Evolutionary conservation across 225 moss, liverwort and hornwort genomes (phyloP).

Genomic region (Pleurozium schreberi): DNA sequence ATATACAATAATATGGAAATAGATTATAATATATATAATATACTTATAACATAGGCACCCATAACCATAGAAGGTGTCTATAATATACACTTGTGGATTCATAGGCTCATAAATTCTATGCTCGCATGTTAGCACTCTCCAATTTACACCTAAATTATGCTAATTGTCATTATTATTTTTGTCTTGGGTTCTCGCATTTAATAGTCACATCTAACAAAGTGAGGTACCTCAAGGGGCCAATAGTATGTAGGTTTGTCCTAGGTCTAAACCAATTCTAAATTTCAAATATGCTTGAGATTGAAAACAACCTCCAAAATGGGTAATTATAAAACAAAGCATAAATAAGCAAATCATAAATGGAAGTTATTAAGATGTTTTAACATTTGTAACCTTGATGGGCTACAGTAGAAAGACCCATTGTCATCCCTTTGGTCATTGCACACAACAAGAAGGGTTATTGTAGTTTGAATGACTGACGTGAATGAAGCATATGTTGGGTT

Average conservation of each 20-base stretch:
- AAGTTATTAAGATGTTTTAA: neutral
- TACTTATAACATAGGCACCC: neutral
- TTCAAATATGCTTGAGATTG: neutral
- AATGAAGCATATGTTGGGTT: accelerated
- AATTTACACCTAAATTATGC: neutral
- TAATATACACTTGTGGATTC: neutral
- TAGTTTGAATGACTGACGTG: accelerated
- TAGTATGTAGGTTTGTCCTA: accelerated
- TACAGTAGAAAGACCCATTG: accelerated
- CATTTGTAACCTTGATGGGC: accelerated
- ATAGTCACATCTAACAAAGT: neutral
- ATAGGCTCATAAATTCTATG: neutral
- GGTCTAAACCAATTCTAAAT: accelerated
- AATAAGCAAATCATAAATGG: neutral
- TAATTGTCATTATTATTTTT: neutral
- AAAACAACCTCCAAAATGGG: accelerated
- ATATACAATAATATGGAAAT: neutral
- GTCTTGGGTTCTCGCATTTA: accelerated
- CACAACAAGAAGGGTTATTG: neutral
- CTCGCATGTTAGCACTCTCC: neutral
- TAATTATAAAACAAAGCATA: neutral
- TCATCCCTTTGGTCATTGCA: accelerated
- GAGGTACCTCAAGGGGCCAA: too few relatives aligned
- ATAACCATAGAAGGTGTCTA: neutral
- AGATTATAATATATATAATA: neutral